Percentiles rank a stretch among this genome's conserved stretches.
Conservation (phyloP, 805 yeast species). For the Tetrapisispora phaffii region DNA sequence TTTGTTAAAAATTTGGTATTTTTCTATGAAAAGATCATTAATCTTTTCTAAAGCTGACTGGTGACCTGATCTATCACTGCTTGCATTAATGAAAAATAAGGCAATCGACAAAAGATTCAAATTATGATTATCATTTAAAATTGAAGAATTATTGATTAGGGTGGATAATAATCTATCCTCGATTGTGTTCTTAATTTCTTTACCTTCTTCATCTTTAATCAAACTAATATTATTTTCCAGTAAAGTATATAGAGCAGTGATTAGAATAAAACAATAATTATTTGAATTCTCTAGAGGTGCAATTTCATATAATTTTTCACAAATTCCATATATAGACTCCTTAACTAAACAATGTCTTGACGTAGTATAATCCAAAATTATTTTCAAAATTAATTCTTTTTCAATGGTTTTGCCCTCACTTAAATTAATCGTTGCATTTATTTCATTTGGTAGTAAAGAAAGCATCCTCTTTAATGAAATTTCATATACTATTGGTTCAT, state of each 20-base stretch:
- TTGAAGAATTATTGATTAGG: slow-evolving; percentile 5
- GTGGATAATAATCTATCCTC: slow-evolving; percentile 14
- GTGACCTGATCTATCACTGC: slow-evolving; percentile 30
- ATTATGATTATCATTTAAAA: slow-evolving; percentile 20
- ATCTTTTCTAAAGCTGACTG: slow-evolving; percentile 36
- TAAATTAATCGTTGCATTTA: slow-evolving; percentile 20
- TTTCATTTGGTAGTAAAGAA: slow-evolving; percentile 40
- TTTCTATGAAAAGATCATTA: slow-evolving; percentile 30
- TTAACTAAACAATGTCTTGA: slow-evolving; percentile 24
- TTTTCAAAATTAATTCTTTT: slow-evolving; percentile 29
- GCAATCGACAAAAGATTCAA: slow-evolving; percentile 26
- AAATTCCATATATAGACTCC: slow-evolving; percentile 20
- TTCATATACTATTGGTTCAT: slow-evolving; percentile 37
- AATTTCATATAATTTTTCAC: slow-evolving; percentile 10
- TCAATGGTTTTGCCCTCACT: slow-evolving; percentile 20
- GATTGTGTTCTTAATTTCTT: slow-evolving; percentile 11
- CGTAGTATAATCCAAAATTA: slow-evolving; percentile 28
- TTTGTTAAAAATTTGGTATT: slow-evolving; percentile 8
- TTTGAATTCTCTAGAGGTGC: slow-evolving; percentile 7
- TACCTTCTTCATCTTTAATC: slow-evolving; percentile 11
- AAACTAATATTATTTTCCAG: slow-evolving; percentile 16
- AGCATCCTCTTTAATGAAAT: slow-evolving; percentile 44
- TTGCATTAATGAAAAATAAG: slow-evolving; percentile 29
- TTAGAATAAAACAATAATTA: slow-evolving; percentile 22
- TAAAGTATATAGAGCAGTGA: slow-evolving; percentile 22